A percentile compares a stretch with the other conserved stretches of the same genome.
These are phyloP conservation scores for Lentinula raphanica DNA, from an alignment of 768 basidiomycete genomes.

Conservation along the genomic window DNA sequence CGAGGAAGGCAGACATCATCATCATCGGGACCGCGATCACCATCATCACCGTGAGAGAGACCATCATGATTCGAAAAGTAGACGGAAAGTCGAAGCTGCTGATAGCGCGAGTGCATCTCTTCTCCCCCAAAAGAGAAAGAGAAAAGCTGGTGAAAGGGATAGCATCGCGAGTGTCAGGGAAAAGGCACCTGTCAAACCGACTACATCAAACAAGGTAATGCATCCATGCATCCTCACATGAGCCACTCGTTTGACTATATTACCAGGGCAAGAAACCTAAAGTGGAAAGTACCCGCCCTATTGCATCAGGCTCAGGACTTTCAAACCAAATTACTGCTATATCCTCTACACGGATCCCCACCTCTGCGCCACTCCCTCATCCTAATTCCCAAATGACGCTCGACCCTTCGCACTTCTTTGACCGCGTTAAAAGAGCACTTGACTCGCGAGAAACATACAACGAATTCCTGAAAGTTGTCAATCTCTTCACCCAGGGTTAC, in stretches of 20 bases:
- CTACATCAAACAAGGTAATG: conserved; percentile 37
- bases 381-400: conserved; percentile 20
- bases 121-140: conserved; percentile 66
- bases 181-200: conserved; percentile 22
- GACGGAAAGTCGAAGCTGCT: conserved; percentile 41
- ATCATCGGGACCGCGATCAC: conserved; percentile 18
- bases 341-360: conserved; percentile 9
- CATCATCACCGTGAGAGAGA: conserved; percentile 3
- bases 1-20: conserved; percentile 17
- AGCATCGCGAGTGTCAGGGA: conserved; percentile 27
- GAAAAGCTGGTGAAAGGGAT: conserved; percentile 49
- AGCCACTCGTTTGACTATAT: neutral
- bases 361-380: conserved; percentile 12
- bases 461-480: conserved; percentile 93
- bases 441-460: conserved; percentile 78
- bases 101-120: conserved; percentile 26
- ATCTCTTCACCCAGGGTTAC: conserved; percentile 90
- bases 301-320: neutral
- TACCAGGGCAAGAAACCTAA: conserved; percentile 31
- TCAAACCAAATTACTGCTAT: neutral
- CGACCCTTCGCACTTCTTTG: conserved; percentile 55
- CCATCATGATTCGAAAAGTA: conserved; percentile 31
- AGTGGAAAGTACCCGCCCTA: neutral
- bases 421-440: conserved; percentile 73
- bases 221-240: neutral